Evolutionary conservation across 106 monocot genomes (phyloP), one percentile per base, ranked within the genome.

Genomic region (Acorus gramineus): DNA sequence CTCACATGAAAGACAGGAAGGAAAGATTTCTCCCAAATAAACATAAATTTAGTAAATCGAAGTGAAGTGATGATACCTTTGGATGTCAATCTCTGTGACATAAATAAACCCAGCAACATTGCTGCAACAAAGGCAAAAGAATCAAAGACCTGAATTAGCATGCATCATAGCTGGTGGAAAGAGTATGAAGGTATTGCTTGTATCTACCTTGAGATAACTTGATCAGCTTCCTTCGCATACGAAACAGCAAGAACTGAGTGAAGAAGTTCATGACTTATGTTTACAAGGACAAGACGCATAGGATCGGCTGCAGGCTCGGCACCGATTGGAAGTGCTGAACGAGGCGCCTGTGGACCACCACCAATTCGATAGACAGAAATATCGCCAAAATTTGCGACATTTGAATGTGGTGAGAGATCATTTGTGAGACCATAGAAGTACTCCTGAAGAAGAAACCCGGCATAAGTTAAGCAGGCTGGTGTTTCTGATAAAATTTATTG

Each of bases 381-480:
- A 51, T 91, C 90, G 65, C 74, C 76, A 68, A 90, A 96, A 63
- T 80, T 96, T 57, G 79, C 65, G 49, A 87, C 81, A 61, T 85
- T 83, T 46, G 95, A 91, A 73, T 87, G 87, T n/a, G 95, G 87
- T 67, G 90, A 90, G 6, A 96, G 70, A 77, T 96, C 90, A 77
- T 85, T 85, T 9, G 58, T 50, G 70, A 78, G 74, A 53, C 90
- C 87, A 80, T 96, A 85, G 55, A 87, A 96, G 68, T 91, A 96
- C 67, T 96, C 95, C 95, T 90, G 80, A 52, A 74, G 64, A 45
- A 58, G 57, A 57, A 57, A 7, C 8, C 5, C 8, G 5, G 5
- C 8, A 11, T 11, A 57, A 53, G 7, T 53, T 53, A 11, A 8
- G 53, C 7, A 8, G 28, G 28, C 28, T 1, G 28, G 28, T 28